Conservation (phyloP, 164 flowering plant genomes). For the Macadamia tetraphylla region DNA sequence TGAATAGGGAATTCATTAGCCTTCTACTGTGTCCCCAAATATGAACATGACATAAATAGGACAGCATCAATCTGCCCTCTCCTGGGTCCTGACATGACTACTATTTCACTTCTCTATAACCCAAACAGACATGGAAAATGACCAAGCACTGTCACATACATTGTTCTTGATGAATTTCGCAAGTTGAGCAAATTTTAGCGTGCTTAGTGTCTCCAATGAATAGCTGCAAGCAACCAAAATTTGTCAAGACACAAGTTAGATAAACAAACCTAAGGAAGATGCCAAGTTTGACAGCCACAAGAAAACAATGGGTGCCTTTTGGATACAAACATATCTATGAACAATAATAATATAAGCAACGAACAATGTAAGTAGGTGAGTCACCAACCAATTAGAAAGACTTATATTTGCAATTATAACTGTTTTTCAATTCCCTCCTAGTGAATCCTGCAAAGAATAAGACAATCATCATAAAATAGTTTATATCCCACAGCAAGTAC, state of each 20-base stretch:
- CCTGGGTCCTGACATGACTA: no score
- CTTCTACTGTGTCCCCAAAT: no score
- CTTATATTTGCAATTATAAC: conserved; percentile 90
- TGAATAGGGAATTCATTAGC: no score
- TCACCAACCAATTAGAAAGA: conserved; percentile 77
- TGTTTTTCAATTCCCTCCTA: conserved; percentile 97
- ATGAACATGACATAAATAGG: no score
- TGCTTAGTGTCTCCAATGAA: conserved; percentile 90
- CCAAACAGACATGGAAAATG: background rate
- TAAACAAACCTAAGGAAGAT: background rate
- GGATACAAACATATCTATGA: background rate
- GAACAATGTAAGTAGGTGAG: background rate
- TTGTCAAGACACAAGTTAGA: background rate
- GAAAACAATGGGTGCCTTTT: background rate
- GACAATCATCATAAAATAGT: background rate
- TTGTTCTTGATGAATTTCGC: conserved; percentile 96
- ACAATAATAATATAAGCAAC: background rate
- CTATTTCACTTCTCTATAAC: background rate
- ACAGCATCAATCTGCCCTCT: no score
- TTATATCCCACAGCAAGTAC: no score
- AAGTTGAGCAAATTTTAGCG: conserved; percentile 97
- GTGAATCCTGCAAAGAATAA: conserved; percentile 65
- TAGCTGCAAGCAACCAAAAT: background rate
- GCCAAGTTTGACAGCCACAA: background rate
- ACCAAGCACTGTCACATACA: conserved; percentile 39